Evolutionary conservation across 371 early-diverging fungal species (phyloP).

Genomic region (Catenaria anguillulae): DNA sequence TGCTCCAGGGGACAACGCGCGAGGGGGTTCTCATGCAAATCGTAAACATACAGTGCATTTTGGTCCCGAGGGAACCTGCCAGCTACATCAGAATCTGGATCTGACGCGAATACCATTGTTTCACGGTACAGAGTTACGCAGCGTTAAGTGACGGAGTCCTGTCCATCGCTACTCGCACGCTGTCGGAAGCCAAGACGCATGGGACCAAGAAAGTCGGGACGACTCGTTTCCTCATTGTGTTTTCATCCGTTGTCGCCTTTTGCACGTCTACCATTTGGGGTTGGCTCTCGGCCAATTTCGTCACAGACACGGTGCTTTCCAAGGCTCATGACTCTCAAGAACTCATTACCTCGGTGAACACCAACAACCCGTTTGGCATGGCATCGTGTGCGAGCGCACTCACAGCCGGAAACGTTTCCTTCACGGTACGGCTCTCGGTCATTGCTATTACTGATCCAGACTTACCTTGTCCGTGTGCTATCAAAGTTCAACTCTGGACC

Average conservation of each 20-base stretch:
- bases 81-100: neutral
- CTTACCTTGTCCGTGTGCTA: no score
- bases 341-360: neutral
- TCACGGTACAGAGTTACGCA: neutral
- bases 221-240: neutral
- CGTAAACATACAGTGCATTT: neutral
- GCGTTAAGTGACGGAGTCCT: neutral
- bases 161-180: neutral
- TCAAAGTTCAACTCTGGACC: no score
- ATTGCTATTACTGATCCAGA: no score
- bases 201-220: neutral
- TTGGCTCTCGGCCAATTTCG: neutral
- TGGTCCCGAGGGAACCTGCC: no score
- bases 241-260: neutral
- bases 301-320: neutral
- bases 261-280: neutral
- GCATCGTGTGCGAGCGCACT: neutral
- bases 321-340: no score
- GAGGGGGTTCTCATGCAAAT: neutral
- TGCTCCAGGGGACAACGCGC: neutral
- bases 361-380: neutral
- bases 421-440: no score
- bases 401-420: neutral
- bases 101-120: neutral
- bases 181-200: neutral